Conservation (phyloP, 345 rosid species). For the Trapa incisa region DNA sequence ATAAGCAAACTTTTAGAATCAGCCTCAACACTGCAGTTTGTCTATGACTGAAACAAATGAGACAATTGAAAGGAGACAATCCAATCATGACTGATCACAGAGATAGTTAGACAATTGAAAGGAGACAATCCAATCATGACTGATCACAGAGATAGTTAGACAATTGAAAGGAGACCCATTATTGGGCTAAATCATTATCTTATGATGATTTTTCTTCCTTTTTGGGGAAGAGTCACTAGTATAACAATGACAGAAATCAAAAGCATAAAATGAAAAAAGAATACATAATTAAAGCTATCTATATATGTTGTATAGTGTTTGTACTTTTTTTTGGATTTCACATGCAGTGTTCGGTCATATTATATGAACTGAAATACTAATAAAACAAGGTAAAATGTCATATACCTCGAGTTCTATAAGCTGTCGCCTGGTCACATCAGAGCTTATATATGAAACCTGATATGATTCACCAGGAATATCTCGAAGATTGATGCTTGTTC, state of each 20-base stretch:
- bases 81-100: constrained; percentile 1
- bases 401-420: constrained; percentile 66
- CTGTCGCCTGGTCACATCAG: constrained; percentile 39
- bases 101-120: too few species aligned
- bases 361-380: background rate
- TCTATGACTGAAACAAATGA: background rate
- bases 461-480: constrained; percentile 15
- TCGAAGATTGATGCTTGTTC: constrained; percentile 29
- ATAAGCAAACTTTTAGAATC: background rate
- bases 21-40: background rate
- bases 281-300: too few species aligned
- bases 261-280: too few species aligned
- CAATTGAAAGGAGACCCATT: too few species aligned
- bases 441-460: constrained; percentile 23
- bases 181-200: background rate
- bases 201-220: too few species aligned
- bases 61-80: background rate
- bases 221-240: too few species aligned
- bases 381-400: constrained; percentile 1
- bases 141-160: background rate
- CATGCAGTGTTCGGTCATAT: background rate
- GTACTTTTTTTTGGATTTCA: too few species aligned
- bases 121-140: background rate
- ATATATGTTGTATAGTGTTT: too few species aligned
- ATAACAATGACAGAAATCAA: too few species aligned